Percentiles rank a stretch among this genome's conserved stretches.
Conservation (phyloP, 768 basidiomycete genomes). For the Pilatotrama ljubarskyi region DNA sequence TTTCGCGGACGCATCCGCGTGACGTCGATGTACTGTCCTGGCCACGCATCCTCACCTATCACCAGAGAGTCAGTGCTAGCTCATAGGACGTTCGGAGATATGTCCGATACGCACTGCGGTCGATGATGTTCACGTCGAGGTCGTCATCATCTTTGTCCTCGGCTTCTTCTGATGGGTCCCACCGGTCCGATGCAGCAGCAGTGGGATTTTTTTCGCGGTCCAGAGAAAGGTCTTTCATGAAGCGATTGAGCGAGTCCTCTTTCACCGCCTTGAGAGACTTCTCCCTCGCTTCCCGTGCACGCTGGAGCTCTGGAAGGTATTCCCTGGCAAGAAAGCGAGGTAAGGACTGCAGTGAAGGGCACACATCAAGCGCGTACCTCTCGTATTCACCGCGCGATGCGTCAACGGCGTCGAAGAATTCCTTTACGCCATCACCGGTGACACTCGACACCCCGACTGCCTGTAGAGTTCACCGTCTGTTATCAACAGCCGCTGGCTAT, state of each 20-base stretch:
- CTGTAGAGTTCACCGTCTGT: constrained; percentile 40
- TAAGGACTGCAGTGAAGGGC: not conserved
- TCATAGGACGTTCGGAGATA: no score
- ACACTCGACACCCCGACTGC: constrained; percentile 94
- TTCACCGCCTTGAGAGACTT: constrained; percentile 65
- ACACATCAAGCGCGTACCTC: constrained; percentile 50
- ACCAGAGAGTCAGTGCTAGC: constrained; percentile 18
- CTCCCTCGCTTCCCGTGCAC: constrained; percentile 64
- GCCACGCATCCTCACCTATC: constrained; percentile 67
- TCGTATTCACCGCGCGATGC: constrained; percentile 87
- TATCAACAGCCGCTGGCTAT: not conserved
- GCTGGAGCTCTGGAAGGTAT: constrained; percentile 87
- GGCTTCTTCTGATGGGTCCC: constrained; percentile 60
- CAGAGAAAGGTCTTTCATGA: constrained; percentile 79
- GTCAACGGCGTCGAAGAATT: constrained; percentile 91
- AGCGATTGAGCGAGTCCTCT: constrained; percentile 70
- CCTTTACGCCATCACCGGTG: constrained; percentile 92
- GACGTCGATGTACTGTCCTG: constrained; percentile 75
- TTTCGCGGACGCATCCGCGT: constrained; percentile 56
- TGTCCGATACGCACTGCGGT: constrained; percentile 56
- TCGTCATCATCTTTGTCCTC: constrained; percentile 54
- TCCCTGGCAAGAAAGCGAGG: constrained; percentile 51
- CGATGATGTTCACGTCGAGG: constrained; percentile 58
- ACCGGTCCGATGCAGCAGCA: constrained; percentile 54
- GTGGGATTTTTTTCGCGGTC: constrained; percentile 68